Evolutionary conservation across 2,329 filamentous ascomycete species (phyloP), one percentile per base, ranked within the genome.

Genomic region (Clarireedia paspali): DNA sequence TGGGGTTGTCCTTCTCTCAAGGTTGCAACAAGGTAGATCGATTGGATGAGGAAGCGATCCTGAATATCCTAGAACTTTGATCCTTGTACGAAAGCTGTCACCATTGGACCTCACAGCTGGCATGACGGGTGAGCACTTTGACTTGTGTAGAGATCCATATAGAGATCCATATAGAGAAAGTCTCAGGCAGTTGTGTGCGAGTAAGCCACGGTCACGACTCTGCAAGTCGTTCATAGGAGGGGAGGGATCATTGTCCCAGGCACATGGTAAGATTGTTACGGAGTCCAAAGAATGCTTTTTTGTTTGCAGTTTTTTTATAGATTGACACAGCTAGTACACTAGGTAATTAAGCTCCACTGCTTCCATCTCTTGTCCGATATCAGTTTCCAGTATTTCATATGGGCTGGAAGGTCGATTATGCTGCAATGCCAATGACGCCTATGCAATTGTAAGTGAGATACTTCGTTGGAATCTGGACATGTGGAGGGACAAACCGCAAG

Each of bases 391-490:
- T 27, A 47, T 53, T 20, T 42, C 34, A 6, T 42, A 30, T 30
- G 9, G 17, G 5, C 4, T 40, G 15, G 15, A 44, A 34, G 26
- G 57, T 42, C 44, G 57, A 71, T 78, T 88, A 91, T 71, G 79
- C 77, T 70, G 88, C 84, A 77, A 95, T 94, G 67, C 90, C 90
- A 73, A 95, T 95, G 71, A 95, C 91, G 79, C 86, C 85, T 88
- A 52, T 9, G 10, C 2, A 53, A 27, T 23, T 23, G 15, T 20
- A 24, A 56, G 52, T 63, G 23, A 66, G 58, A 4, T 34, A 5
- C 12, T 10, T 12, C 30, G 1, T 34, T 34, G 10, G 30, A 12
- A 14, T 34, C 30, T 34, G 10, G 10, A 34, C 10, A 34, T 9
- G 30, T 12, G 10, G 9, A 34, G 30, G 30, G 10, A 34, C 30